Evolutionary conservation across 1,139 yeast genomes (phyloP), one percentile per base, ranked within the genome.

Genomic region (Kurtzmaniella quercitrusa): DNA sequence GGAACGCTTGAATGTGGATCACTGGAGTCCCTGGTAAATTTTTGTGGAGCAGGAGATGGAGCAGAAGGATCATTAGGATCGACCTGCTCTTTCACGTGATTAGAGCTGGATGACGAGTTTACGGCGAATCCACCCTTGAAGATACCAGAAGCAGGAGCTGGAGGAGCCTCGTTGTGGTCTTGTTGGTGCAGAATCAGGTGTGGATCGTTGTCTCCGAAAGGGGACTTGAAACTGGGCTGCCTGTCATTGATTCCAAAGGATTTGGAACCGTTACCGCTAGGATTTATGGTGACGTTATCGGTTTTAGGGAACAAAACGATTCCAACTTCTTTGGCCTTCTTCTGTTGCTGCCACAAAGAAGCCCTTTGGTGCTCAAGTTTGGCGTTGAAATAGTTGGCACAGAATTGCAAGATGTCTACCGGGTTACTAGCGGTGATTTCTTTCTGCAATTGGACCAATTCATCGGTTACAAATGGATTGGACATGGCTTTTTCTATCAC

Each of bases 331-430:
- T 65, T 65, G 3, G 82, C 82, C 51, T 74, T 70, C 24, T 70
- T 59, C 54, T 75, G 79, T 49, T 74, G 78, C 40, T 65, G 66
- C 80, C 81, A 79, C 45, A 77, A 66, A 40, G 73, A 73, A 36
- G 69, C 59, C 58, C 90, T 73, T 58, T 83, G 87, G 36, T 77
- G 72, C 52, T 79, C 83, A 48, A 85, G 66, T 51, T 82, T 78
- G 42, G 72, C 60, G 56, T 76, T 77, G 67, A 85, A 85, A 62
- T 82, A 83, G 59, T 81, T 77, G 48, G 87, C 85, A 56, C 91
- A 82, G 63, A 85, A 86, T 59, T 85, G 91, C 49, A 85, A 63
- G 25, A 85, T 69, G 58, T 85, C 91, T 16, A 69, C 62, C 2
- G 95, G 95, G 53, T 82, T 78, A 55, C 80, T 77, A 44, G 75